Percentiles rank a stretch among this genome's conserved stretches.
Evolutionary conservation across 345 rosid genomes (phyloP).

Genomic region (Toxicodendron radicans): DNA sequence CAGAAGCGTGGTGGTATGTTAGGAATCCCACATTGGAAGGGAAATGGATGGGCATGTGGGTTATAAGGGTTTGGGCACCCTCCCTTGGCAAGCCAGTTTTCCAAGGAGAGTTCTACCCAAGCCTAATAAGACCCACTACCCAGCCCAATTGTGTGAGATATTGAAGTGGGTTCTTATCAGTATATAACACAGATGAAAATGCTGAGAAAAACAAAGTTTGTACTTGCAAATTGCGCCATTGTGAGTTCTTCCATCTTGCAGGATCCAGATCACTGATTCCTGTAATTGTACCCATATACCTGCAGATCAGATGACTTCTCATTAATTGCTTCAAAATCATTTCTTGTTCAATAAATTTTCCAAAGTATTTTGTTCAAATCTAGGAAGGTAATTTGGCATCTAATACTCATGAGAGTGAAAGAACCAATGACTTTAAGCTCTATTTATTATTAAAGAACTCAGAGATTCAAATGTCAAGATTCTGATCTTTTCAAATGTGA

Average conservation of each 20-base stretch:
- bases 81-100: no score
- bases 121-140: no score
- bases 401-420: background rate
- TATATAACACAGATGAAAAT: background rate
- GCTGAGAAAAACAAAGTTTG: background rate
- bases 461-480: conserved; percentile 1
- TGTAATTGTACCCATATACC: conserved; percentile 96
- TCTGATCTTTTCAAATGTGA: background rate
- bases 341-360: background rate
- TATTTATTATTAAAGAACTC: background rate
- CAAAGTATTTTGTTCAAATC: conserved; percentile 6
- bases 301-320: conserved; percentile 31
- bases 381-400: conserved; percentile 5
- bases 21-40: no score
- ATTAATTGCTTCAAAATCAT: background rate
- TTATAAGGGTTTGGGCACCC: no score
- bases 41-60: no score
- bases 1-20: no score
- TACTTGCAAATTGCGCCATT: conserved; percentile 97
- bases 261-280: conserved; percentile 89
- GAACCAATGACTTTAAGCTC: background rate
- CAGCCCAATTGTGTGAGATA: no score
- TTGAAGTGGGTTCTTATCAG: no score
- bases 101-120: no score
- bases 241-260: conserved; percentile 90